Evolutionary conservation across 306 rosid genomes (phyloP).

Genomic region (Arachis stenosperma): DNA sequence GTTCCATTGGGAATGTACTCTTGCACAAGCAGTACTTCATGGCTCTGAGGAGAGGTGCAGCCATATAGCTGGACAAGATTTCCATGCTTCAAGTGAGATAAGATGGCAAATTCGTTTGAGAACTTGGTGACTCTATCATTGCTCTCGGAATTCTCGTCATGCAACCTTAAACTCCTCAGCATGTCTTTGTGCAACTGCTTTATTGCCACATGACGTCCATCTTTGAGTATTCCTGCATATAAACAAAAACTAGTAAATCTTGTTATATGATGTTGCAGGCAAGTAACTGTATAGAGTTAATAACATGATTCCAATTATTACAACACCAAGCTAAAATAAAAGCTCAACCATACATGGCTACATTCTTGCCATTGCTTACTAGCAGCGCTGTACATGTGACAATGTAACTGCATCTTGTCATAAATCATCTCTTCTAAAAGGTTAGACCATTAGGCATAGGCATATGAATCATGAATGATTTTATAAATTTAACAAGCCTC

Average conservation of each 20-base stretch:
- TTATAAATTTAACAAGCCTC: no score
- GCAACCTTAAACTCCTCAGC: slow-evolving; percentile 35
- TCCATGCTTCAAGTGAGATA: slow-evolving; percentile 55
- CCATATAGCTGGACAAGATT: slow-evolving; percentile 75
- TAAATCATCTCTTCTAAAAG: no score
- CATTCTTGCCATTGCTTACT: neutral
- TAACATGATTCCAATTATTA: neutral
- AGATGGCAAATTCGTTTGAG: slow-evolving; percentile 56
- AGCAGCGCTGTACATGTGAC: neutral
- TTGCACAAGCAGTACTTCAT: slow-evolving; percentile 68
- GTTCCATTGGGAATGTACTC: slow-evolving; percentile 72
- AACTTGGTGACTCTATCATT: slow-evolving; percentile 36
- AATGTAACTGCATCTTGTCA: no score
- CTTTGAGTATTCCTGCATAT: slow-evolving; percentile 38
- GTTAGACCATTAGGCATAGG: no score
- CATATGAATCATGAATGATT: no score
- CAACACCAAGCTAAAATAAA: neutral
- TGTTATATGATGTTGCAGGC: slow-evolving; percentile 12
- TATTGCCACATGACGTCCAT: slow-evolving; percentile 40
- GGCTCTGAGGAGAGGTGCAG: slow-evolving; percentile 60
- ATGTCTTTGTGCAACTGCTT: slow-evolving; percentile 39
- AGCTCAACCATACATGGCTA: neutral
- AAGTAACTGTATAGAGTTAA: neutral
- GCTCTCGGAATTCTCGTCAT: slow-evolving; percentile 34
- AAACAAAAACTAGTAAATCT: slow-evolving; percentile 2